Evolutionary conservation across 441 rosid species (phyloP), one percentile per base, ranked within the genome.

Genomic region (Raphanus hybrid): DNA sequence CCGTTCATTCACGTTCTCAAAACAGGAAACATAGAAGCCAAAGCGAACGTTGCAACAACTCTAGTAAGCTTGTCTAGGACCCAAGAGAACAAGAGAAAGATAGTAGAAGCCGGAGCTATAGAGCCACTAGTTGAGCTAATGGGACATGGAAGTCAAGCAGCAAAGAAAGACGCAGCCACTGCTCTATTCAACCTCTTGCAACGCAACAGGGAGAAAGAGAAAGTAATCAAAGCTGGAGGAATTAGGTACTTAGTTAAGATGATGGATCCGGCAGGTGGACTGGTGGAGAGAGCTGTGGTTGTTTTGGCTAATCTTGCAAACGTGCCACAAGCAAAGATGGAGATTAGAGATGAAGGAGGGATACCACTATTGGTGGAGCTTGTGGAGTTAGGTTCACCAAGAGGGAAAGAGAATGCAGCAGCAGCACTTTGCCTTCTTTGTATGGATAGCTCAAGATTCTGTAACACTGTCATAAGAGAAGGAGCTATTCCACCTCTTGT

Each of bases 251-350:
- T 95, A 0, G 92, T 95, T 62, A 98, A 91, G 18, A 70, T 95
- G 81, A 90, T 92, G 99, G 93, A 92, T 81, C 98, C 97, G 1
- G 89, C 91, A 23, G 91, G 90, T 32, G 99, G 98, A 71, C 86
- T 95, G 97, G 98, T 95, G 50, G 99, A 92, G 75, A 95, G 83
- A 87, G 98, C 93, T 3, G 97, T 95, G n/a, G 94, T 94, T 54
- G 92, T 95, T 52, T 79, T 95, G 77, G 91, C 97, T 27, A 95
- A 92, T 89, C 98, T 95, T 57, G 94, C 99, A 0, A 95, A 96
- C 14, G 78, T 86, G 20, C 83, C 73, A 0, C 97, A 90, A 85
- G 99, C 98, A 23, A 89, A 90, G 86, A 58, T 68, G 3, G 93
- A 91, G 12, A 92, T 95, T 14, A 94, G 96, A 61, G 91, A 84